phyloP scores from a whole-genome alignment of 805 yeast genomes.

The Candida tallmaniae region DNA sequence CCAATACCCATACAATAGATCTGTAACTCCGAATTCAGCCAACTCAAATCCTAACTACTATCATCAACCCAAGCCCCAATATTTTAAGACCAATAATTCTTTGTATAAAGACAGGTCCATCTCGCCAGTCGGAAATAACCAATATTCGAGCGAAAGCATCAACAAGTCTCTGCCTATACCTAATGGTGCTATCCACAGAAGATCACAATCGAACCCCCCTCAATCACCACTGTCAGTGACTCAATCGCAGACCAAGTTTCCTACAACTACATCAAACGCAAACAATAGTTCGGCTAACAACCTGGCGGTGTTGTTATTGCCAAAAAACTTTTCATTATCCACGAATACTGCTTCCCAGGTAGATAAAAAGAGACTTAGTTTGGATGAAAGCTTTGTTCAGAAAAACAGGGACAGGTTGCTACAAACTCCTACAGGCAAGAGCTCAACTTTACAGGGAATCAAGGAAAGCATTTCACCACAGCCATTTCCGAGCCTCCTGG shows the following conservation, averaged over 20 bases:
- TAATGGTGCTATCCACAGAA: conserved; percentile 19
- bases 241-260: conserved; percentile 9
- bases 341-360: conserved; percentile 4
- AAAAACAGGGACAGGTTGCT: conserved; percentile 9
- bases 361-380: conserved; percentile 23
- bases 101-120: conserved; percentile 21
- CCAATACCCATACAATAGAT: conserved; percentile 9
- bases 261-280: conserved; percentile 7
- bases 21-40: conserved; percentile 12
- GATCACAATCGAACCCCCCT: conserved; percentile 33
- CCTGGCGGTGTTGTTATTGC: conserved; percentile 47
- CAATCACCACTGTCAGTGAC: conserved; percentile 10
- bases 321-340: conserved; percentile 39
- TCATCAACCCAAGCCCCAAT: conserved; percentile 35
- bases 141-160: conserved; percentile 2
- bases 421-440: conserved; percentile 9
- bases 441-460: conserved; percentile 5
- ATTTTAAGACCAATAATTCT: conserved; percentile 11
- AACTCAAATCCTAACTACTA: conserved; percentile 13
- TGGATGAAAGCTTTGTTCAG: conserved; percentile 16
- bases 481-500: conserved; percentile 3
- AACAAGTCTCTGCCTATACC: conserved; percentile 16
- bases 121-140: conserved; percentile 16
- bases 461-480: not conserved
- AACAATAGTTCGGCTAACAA: not conserved